A percentile compares a stretch with the other conserved stretches of the same genome.
Evolutionary conservation across 225 moss, liverwort and hornwort genomes (phyloP).

Genomic region (Neckera pumila): DNA sequence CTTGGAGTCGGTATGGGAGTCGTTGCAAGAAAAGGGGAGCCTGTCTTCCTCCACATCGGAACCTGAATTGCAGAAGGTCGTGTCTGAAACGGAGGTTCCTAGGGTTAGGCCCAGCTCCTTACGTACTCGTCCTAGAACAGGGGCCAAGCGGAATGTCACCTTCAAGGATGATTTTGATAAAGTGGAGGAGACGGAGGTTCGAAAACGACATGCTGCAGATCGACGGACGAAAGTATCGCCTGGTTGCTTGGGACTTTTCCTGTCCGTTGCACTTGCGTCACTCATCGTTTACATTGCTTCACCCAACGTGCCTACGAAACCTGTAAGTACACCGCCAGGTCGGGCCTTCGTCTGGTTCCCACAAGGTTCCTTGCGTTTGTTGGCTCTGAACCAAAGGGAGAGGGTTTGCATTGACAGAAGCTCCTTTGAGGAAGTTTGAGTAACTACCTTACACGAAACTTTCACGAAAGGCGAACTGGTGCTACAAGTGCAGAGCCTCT

Average conservation of each 20-base stretch:
- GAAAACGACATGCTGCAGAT: not conserved
- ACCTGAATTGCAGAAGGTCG: not conserved
- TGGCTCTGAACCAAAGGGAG: not conserved
- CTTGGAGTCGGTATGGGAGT: constrained; percentile 29
- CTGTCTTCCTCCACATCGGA: not conserved
- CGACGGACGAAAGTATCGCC: constrained; percentile 7
- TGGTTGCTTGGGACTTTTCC: constrained; percentile 24
- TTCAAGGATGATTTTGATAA: constrained; percentile 38
- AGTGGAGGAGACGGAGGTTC: not conserved
- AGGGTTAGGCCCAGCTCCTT: constrained; percentile 32
- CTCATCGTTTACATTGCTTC: constrained; percentile 34
- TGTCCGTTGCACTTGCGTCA: constrained; percentile 31
- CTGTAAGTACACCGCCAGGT: constrained; percentile 7
- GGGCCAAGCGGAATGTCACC: constrained; percentile 42
- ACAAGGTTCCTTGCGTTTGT: not conserved
- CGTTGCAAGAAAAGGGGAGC: constrained; percentile 2
- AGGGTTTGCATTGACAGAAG: not conserved
- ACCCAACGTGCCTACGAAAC: constrained; percentile 30
- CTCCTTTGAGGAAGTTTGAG: not conserved
- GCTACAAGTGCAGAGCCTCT: not conserved
- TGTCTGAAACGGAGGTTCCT: constrained; percentile 9
- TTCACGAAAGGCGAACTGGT: not conserved
- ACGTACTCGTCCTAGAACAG: constrained; percentile 34
- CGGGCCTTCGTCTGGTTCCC: not conserved
- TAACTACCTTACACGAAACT: not conserved